Base-by-base conservation (phyloP, 129 eudicot genomes). In the Lactuca sativa region DNA sequence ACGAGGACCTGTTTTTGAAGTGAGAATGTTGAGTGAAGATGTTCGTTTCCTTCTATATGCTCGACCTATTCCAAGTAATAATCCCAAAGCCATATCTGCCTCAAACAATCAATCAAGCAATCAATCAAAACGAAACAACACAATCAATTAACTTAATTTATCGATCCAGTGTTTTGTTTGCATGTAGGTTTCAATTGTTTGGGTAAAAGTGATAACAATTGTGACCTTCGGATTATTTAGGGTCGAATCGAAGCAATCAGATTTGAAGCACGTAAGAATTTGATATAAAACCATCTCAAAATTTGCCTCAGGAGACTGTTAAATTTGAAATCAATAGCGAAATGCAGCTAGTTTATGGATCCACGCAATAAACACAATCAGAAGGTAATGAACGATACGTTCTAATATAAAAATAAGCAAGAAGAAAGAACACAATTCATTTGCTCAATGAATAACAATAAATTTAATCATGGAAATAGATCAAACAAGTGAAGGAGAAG, bases 21-120 rank as follows among this genome's bases (percentile, higher is more conserved):
- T 80, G 17, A 92, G 85, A 63, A 89, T 92, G 47, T 85, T 88
- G 33, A 92, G 92, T 8, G 96, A 89, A 16, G 98, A 82, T 33
- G 96, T 77, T 12, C 96, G 82, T 71, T 92, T 92, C 64, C 89
- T 84, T 67, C 98, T 75, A 59, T 78, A 82, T 13, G 86, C 85
- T 67, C 98, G 79, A 43, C 91, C 95, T n/a, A 92, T 64, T 44
- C 98, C 98, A 76, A 84, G 60, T 30, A 92, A 71, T 64, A 91
- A 40, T 56, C 97, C 97, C 51, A 91, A 77, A 16, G 90, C 75
- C 97, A 91, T 91, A 71, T 83, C 69, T 11, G 33, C 63, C 56
- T 59, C 37, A 9, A 25, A 25, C 30, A 25, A 25, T 25, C 2
- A 25, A 25, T 25, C 57, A 38, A 43, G 25, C 31, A 64, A 30